A percentile compares a stretch with the other conserved stretches of the same genome.
phyloP scores from a whole-genome alignment of 2,329 filamentous ascomycete genomes.

The Cryphonectria naterciae region DNA sequence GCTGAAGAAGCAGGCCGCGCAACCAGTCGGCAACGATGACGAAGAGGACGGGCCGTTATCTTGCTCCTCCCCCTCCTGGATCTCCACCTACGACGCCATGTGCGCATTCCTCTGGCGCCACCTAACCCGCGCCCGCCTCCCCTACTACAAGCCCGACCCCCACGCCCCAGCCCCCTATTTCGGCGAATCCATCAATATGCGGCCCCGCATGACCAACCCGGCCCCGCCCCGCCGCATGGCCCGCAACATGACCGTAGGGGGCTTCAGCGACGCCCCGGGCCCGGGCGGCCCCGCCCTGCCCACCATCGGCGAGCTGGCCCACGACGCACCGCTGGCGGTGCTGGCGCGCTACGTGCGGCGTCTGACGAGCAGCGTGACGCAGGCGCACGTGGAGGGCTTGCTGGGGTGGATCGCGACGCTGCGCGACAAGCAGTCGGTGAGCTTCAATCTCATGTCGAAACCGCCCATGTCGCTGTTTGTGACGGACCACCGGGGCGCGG shows the following conservation, averaged over 20 bases:
- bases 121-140: constrained; percentile 29
- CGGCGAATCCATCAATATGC: constrained; percentile 42
- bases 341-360: constrained; percentile 37
- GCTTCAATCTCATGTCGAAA: constrained; percentile 27
- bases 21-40: background rate
- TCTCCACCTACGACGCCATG: constrained; percentile 51
- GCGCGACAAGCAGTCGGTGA: constrained; percentile 40
- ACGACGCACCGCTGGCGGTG: constrained; percentile 37
- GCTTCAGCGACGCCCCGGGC: constrained; percentile 3
- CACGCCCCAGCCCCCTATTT: constrained; percentile 39
- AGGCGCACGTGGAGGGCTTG: constrained; percentile 36
- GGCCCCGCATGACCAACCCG: constrained; percentile 40
- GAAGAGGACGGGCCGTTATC: background rate
- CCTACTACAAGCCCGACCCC: constrained; percentile 31
- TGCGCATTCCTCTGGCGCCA: constrained; percentile 46
- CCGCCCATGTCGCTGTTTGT: constrained; percentile 20
- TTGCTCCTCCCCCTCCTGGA: constrained; percentile 35
- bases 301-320: constrained; percentile 36
- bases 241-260: constrained; percentile 34
- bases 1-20: constrained; percentile 39
- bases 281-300: background rate
- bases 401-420: constrained; percentile 39
- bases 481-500: constrained; percentile 38
- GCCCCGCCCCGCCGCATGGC: constrained; percentile 40
- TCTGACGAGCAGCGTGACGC: constrained; percentile 40